Base-by-base conservation (phyloP, 176 grass and related monocot genomes). In the Eleusine coracana region DNA sequence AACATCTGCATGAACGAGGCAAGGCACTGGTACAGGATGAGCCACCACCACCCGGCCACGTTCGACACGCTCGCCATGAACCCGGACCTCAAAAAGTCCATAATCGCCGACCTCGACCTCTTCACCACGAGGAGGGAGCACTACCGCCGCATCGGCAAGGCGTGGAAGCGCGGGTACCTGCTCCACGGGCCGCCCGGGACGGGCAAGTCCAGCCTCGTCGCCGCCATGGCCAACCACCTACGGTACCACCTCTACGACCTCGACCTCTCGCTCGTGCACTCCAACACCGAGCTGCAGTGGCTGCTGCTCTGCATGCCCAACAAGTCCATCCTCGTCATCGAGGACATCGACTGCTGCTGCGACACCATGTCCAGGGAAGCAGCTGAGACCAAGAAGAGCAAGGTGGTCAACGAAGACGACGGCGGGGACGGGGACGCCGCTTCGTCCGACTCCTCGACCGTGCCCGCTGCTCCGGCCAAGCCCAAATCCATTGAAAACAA, bases 281-380 rank as follows among this genome's bases (percentile, higher is more conserved):
- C 60, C 23, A 63, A 63, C 60, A 29, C 10, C 25, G 12, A 3
- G 9, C 60, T 63, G 60, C 60, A 63, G 60, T 29, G 60, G 60
- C 60, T 63, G 11, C 60, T 63, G 25, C 27, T 63, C 60, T 12
- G 25, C 10, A 29, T 63, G 60, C 29, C 60, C 60, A 27, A 63
- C 25, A 63, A 63, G 25, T 63, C 60, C 23, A 27, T 63, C 10
- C 60, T 63, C 10, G 60, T 63, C 23, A 63, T 63, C 4, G 60
- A 63, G 60, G 60, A 63, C 60, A 63, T 63, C 25, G 60, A 63
- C 25, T 63, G 60, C 60, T 29, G 60, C 60, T 63, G 27, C 60
- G 10, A 10, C 23, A 11, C 60, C 25, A 27, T 27, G 25, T 29
- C 60, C 3, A 63, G 60, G 25, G 60, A 63, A 23, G 60, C 14